A percentile compares a stretch with the other conserved stretches of the same genome.
Evolutionary conservation across 2,329 filamentous ascomycete genomes (phyloP).

Genomic region (Epichloe baconii): DNA sequence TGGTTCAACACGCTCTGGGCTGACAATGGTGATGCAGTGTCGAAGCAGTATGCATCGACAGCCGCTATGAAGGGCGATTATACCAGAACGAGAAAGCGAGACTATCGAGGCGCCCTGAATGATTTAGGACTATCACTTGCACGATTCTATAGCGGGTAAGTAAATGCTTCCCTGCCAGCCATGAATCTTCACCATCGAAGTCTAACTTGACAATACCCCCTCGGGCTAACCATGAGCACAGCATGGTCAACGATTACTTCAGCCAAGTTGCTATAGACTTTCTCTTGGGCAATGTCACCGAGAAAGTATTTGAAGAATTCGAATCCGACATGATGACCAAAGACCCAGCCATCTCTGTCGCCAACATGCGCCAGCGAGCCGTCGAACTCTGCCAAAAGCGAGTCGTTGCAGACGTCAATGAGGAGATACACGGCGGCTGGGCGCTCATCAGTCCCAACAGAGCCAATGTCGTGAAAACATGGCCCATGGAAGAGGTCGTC

Average conservation of each 20-base stretch:
- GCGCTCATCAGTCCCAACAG: constrained; percentile 66
- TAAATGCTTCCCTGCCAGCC: neutral
- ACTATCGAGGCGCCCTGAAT: constrained; percentile 82
- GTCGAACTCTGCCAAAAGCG: constrained; percentile 82
- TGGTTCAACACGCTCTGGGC: constrained; percentile 98
- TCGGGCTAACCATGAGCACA: constrained; percentile 28
- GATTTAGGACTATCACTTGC: constrained; percentile 84
- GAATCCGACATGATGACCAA: constrained; percentile 86
- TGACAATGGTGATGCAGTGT: constrained; percentile 93
- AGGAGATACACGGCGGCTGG: constrained; percentile 84
- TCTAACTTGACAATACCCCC: neutral
- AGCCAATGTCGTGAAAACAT: constrained; percentile 53
- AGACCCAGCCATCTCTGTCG: constrained; percentile 79
- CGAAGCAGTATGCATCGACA: constrained; percentile 89
- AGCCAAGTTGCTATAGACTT: constrained; percentile 93
- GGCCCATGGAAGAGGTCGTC: constrained; percentile 79
- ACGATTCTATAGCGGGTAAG: constrained; percentile 54
- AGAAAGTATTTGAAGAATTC: constrained; percentile 83
- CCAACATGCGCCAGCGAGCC: constrained; percentile 72
- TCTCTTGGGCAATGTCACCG: constrained; percentile 75
- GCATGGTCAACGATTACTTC: constrained; percentile 97
- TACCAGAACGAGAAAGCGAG: constrained; percentile 77
- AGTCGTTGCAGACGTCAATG: constrained; percentile 68
- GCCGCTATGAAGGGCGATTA: constrained; percentile 95
- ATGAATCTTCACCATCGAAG: neutral